Conservation (phyloP, 2,329 filamentous ascomycete species). For the Cercospora beticola region DNA sequence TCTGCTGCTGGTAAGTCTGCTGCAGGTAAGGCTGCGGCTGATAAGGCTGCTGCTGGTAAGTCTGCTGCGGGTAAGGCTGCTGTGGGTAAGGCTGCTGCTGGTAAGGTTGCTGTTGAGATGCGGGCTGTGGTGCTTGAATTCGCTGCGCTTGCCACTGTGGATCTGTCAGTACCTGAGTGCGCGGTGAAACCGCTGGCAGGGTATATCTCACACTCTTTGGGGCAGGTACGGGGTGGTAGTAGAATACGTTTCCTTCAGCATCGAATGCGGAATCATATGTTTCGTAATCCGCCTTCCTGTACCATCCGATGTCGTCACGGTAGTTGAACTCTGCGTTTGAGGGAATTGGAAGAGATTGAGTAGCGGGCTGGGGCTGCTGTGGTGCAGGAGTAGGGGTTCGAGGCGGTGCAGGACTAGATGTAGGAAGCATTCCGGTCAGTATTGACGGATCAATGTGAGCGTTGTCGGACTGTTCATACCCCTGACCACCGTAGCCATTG, state of each 20-base stretch:
- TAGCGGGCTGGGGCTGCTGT: not conserved
- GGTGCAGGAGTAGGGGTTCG: not conserved
- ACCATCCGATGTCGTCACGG: not conserved
- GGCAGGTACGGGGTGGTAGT: not conserved
- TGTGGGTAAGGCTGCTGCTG: not conserved
- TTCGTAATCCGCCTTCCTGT: not conserved
- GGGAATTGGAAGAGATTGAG: not conserved
- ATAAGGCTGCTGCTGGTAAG: not conserved
- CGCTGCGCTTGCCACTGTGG: not conserved
- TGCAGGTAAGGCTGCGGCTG: too few relatives aligned
- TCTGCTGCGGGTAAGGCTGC: not conserved
- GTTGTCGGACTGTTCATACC: not conserved
- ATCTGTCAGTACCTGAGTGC: not conserved
- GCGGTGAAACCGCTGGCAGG: not conserved
- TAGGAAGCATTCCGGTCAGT: not conserved
- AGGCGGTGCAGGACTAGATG: not conserved
- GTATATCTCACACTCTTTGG: not conserved
- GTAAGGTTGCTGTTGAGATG: not conserved
- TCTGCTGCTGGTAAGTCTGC: not conserved
- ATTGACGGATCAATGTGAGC: not conserved
- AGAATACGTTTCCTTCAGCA: not conserved
- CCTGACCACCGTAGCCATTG: not conserved
- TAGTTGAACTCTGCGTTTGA: too few relatives aligned
- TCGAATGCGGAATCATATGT: too few relatives aligned
- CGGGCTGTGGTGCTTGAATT: not conserved